Evolutionary conservation across 2,329 filamentous ascomycete genomes (phyloP).

Genomic region (Aspergillus amoenus): DNA sequence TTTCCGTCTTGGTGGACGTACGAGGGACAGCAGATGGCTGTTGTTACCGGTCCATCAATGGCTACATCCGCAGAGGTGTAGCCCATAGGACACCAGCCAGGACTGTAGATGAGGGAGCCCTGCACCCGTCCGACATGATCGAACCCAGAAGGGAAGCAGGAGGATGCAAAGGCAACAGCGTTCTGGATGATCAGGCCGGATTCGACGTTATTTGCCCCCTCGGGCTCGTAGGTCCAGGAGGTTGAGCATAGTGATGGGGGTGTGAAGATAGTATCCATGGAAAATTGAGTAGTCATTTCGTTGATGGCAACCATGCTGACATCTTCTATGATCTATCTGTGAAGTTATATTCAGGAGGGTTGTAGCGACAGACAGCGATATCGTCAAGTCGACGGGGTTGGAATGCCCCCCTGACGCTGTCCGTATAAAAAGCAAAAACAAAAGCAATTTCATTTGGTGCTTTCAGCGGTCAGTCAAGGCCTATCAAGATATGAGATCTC

Average conservation of each 20-base stretch:
- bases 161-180: slow-evolving; percentile 1
- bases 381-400: too few relatives aligned
- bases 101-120: slow-evolving; percentile 20
- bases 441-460: too few relatives aligned
- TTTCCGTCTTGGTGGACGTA: slow-evolving; percentile 5
- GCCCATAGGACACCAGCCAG: slow-evolving; percentile 26
- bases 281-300: not conserved
- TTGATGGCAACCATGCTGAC: not conserved
- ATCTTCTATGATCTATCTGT: too few relatives aligned
- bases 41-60: slow-evolving; percentile 17
- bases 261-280: slow-evolving; percentile 19
- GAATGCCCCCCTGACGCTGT: too few relatives aligned
- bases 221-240: slow-evolving; percentile 23
- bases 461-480: too few relatives aligned
- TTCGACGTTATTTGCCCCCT: slow-evolving; percentile 12
- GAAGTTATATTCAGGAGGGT: not conserved
- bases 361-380: too few relatives aligned
- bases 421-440: too few relatives aligned
- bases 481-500: too few relatives aligned
- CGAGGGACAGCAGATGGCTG: slow-evolving; percentile 28
- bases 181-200: slow-evolving; percentile 24
- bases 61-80: slow-evolving; percentile 23
- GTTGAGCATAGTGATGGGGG: slow-evolving; percentile 20
- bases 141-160: slow-evolving; percentile 15
- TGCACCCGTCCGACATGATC: slow-evolving; percentile 14